These are phyloP conservation scores for Murraya paniculata DNA, from an alignment of 345 rosid genomes.

Conservation along the genomic window DNA sequence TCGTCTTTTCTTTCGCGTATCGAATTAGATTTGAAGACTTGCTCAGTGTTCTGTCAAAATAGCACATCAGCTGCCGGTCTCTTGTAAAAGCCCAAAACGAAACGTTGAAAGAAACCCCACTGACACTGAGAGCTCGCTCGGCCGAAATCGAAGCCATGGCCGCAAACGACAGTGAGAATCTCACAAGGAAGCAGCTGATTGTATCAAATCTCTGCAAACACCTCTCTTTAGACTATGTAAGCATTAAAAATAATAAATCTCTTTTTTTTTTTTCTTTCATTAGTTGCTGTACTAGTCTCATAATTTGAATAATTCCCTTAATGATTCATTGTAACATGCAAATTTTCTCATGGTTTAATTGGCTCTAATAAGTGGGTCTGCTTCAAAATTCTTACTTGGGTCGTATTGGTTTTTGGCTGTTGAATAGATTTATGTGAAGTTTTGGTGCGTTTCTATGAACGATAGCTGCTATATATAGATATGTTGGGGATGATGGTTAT, in stretches of 20 bases:
- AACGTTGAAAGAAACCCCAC: background rate
- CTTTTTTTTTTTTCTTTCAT: background rate
- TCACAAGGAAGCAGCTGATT: constrained; percentile 41
- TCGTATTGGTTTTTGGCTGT: background rate
- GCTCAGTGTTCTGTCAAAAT: background rate
- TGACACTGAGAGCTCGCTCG: background rate
- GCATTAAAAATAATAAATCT: constrained; percentile 7
- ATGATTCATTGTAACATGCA: background rate
- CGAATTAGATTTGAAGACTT: background rate
- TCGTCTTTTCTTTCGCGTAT: too few relatives aligned
- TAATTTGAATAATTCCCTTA: background rate
- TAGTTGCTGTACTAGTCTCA: background rate
- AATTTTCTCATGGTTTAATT: background rate
- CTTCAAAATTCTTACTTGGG: background rate
- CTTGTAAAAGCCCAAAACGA: background rate
- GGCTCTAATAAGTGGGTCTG: background rate
- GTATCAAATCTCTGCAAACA: constrained; percentile 56
- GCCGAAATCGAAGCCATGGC: constrained; percentile 12
- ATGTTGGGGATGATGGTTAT: background rate
- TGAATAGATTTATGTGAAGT: background rate
- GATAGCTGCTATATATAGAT: background rate
- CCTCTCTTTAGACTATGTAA: constrained; percentile 55
- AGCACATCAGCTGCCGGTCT: background rate
- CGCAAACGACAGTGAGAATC: constrained; percentile 15
- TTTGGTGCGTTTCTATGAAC: background rate